Percentiles rank a stretch among this genome's conserved stretches.
These are phyloP conservation scores for Diaporthe sp. DNA, from an alignment of 2,329 filamentous ascomycete species.

Conservation along the genomic window DNA sequence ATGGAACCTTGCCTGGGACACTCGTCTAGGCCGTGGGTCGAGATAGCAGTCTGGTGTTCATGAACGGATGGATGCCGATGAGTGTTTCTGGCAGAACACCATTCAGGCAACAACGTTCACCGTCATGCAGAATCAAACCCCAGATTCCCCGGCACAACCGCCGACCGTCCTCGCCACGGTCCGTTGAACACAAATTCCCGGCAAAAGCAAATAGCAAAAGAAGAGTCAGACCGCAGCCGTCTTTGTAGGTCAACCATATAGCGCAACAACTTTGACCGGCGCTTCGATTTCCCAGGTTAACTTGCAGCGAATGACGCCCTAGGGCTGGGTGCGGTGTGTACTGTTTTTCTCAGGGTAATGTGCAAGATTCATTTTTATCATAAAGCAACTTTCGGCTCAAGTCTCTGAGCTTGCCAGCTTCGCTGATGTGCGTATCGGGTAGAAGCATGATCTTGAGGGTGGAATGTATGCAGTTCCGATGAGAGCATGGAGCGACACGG, in stretches of 20 bases:
- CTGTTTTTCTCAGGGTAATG: neutral
- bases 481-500: neutral
- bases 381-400: too few relatives aligned
- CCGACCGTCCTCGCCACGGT: neutral
- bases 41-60: neutral
- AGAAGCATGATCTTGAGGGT: neutral
- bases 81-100: neutral
- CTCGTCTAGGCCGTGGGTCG: neutral
- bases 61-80: neutral
- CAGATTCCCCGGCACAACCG: neutral
- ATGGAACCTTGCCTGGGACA: neutral
- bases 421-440: neutral
- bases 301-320: neutral
- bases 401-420: neutral
- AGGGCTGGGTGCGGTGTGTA: neutral
- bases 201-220: conserved; percentile 1
- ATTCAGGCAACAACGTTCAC: neutral
- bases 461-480: neutral
- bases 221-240: neutral
- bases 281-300: neutral
- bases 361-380: neutral
- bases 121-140: neutral
- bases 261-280: too few relatives aligned
- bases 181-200: neutral
- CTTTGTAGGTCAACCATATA: neutral